Evolutionary conservation across 331 rosid genomes (phyloP), one percentile per base, ranked within the genome.

Genomic region (Acacia pycnantha): DNA sequence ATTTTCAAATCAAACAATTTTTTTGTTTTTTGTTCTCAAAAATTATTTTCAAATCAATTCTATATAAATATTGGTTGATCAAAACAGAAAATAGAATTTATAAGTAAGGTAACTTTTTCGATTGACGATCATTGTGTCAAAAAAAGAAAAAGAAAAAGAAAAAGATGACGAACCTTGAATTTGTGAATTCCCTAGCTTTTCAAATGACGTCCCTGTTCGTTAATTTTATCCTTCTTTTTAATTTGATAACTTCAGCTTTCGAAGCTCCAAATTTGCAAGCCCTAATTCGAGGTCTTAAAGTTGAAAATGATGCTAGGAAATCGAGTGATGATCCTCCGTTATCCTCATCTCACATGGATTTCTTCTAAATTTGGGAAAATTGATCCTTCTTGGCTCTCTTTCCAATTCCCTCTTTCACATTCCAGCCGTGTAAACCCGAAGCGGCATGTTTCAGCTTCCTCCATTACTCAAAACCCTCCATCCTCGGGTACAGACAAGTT

Each of bases 281-380:
- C 64, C 22, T 59, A 41, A 58, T 29, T 40, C 18, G 4, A 69
- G 9, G 31, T n/a, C 50, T 73, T 43, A 35, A 8, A 71, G 35
- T 46, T 16, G 18, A 82, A 27, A 79, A 88, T 88, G 90, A 51
- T 84, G 46, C 84, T 84, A n/a, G 29, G 87, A 70, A 80, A 48
- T 66, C 86, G 80, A 73, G 76, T 84, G 66, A 40, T 76, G 7
- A 29, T 19, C 77, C 58, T 77, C 46, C 85, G 73, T 4, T 46
- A 84, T 27, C 44, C 85, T 27, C 44, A 77, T 44, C 71, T 79
- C 16, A 61, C 76, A 27, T 24, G 76, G 4, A 62, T 76, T 16
- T 21, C 81, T 70, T 50, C 82, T 16, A 61, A 21, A 19, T 67
- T 66, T 26, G 54, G 67, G 56, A 50, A 70, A 84, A 71, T 22